Conservation (phyloP, 352 stramenopile genomes). For the Phytophthora citricola region DNA sequence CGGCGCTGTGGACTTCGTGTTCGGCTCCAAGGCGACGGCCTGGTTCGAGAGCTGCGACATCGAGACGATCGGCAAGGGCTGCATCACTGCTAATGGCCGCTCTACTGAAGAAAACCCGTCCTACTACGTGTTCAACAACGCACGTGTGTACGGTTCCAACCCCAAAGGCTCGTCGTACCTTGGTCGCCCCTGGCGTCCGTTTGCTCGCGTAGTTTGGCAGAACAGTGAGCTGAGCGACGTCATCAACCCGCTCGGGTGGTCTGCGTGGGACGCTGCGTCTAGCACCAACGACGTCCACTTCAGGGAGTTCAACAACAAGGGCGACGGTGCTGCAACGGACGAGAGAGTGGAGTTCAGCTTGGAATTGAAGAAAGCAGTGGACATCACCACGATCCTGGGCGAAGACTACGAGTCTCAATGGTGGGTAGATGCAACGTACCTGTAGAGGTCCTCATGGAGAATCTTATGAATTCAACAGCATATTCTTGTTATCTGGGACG, state of each 20-base stretch:
- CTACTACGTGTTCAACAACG: constrained; percentile 32
- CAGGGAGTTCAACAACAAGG: constrained; percentile 28
- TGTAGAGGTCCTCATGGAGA: background rate
- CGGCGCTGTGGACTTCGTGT: constrained; percentile 26
- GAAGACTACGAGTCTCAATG: constrained; percentile 10
- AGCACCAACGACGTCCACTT: constrained; percentile 21
- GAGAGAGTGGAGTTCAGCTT: constrained; percentile 15
- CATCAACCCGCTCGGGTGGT: constrained; percentile 21
- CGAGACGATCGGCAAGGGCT: constrained; percentile 20
- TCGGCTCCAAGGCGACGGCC: constrained; percentile 15
- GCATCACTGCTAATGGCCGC: constrained; percentile 26
- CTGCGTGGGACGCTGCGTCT: constrained; percentile 10
- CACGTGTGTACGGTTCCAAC: constrained; percentile 9
- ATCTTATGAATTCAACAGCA: background rate
- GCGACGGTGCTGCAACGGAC: constrained; percentile 13
- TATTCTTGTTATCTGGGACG: background rate
- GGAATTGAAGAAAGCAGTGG: constrained; percentile 9
- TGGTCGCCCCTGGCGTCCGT: constrained; percentile 23
- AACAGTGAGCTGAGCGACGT: constrained; percentile 23
- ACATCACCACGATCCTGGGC: constrained; percentile 9
- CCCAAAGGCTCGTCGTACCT: constrained; percentile 14
- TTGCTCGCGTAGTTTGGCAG: constrained; percentile 24
- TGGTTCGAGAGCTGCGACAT: constrained; percentile 31
- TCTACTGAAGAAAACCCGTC: constrained; percentile 15
- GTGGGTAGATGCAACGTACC: constrained; percentile 4